Evolutionary conservation across 1,284 basidiomycete genomes (phyloP).

Genomic region (Malassezia caprae): DNA sequence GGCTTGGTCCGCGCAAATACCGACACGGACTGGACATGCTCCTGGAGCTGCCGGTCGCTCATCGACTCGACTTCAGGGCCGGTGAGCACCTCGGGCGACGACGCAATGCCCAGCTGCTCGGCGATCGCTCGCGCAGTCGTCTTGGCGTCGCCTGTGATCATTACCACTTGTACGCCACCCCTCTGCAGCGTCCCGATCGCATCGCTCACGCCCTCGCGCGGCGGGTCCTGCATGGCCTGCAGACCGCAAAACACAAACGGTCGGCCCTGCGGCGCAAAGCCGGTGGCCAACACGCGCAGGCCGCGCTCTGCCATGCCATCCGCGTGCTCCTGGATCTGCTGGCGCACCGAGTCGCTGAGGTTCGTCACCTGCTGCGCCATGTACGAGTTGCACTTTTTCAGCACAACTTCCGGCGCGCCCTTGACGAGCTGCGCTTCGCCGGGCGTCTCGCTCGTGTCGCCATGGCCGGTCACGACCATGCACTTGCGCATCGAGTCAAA

Average conservation of each 20-base stretch:
- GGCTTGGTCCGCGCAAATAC: slow-evolving; percentile 93
- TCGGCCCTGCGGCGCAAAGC: slow-evolving; percentile 58
- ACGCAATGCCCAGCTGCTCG: slow-evolving; percentile 66
- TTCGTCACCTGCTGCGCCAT: slow-evolving; percentile 69
- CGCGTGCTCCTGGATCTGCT: slow-evolving; percentile 62
- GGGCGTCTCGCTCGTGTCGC: slow-evolving; percentile 36
- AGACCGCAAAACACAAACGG: slow-evolving; percentile 81
- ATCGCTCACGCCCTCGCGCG: slow-evolving; percentile 80
- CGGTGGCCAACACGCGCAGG: slow-evolving; percentile 78
- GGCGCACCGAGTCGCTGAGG: slow-evolving; percentile 61
- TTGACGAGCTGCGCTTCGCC: slow-evolving; percentile 60
- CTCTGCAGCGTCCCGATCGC: slow-evolving; percentile 68
- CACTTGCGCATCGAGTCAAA: slow-evolving; percentile 88
- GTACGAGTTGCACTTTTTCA: slow-evolving; percentile 75
- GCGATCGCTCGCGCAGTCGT: slow-evolving; percentile 83
- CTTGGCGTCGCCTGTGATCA: slow-evolving; percentile 95
- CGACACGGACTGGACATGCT: slow-evolving; percentile 66
- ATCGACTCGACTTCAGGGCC: slow-evolving; percentile 69
- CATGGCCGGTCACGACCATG: slow-evolving; percentile 74
- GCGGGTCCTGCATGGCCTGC: slow-evolving; percentile 90
- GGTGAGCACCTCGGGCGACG: slow-evolving; percentile 55
- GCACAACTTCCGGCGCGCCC: slow-evolving; percentile 77
- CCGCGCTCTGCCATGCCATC: slow-evolving; percentile 64
- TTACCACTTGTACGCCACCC: slow-evolving; percentile 85
- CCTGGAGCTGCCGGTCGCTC: slow-evolving; percentile 67